These are phyloP conservation scores for Talaromyces islandicus DNA, from an alignment of 2,329 filamentous ascomycete genomes.

Conservation along the genomic window DNA sequence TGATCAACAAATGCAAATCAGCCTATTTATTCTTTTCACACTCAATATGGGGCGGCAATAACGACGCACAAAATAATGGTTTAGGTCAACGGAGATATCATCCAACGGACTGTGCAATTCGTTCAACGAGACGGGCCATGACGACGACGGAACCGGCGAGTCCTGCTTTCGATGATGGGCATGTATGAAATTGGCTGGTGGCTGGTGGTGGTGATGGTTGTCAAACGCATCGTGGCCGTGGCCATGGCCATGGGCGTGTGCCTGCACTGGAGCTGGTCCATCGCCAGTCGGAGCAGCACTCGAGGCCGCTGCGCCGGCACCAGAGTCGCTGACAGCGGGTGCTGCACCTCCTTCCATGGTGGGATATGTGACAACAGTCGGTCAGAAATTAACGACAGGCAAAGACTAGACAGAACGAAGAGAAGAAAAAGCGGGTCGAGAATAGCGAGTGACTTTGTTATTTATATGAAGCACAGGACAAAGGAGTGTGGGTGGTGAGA, in stretches of 20 bases:
- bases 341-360: slow-evolving; percentile 10
- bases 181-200: neutral
- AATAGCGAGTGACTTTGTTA: neutral
- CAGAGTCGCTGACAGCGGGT: slow-evolving; percentile 12
- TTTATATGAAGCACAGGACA: neutral
- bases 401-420: neutral
- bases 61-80: slow-evolving; percentile 54
- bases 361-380: neutral
- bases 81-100: slow-evolving; percentile 39
- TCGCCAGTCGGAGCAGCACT: slow-evolving; percentile 6
- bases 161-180: slow-evolving; percentile 17
- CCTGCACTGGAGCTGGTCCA: slow-evolving; percentile 16
- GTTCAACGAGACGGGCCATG: slow-evolving; percentile 28
- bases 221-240: slow-evolving; percentile 1
- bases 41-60: neutral
- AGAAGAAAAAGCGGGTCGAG: neutral
- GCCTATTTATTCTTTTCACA: neutral
- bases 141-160: slow-evolving; percentile 14
- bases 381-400: neutral
- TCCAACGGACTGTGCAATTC: slow-evolving; percentile 19
- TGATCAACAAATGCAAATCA: slow-evolving; percentile 19
- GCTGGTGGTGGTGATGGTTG: slow-evolving; percentile 11
- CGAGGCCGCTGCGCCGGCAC: slow-evolving; percentile 1
- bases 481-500: neutral
- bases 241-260: slow-evolving; percentile 12